Conservation (phyloP, 345 rosid species). For the Aquilaria sinensis region DNA sequence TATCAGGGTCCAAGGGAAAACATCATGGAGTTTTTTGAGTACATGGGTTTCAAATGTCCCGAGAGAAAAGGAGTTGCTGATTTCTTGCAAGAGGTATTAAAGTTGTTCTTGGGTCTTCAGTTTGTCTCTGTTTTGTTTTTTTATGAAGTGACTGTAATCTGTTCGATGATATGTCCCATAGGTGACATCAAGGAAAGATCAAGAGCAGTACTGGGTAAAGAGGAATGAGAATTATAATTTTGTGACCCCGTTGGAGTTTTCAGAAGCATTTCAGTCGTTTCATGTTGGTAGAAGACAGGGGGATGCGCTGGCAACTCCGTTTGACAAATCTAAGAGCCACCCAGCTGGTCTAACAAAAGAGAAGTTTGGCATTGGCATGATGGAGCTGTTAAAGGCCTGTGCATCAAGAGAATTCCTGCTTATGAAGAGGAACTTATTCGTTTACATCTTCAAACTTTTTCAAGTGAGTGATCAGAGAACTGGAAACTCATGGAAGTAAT, state of each 20-base stretch:
- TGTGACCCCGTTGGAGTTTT: slow-evolving; percentile 21
- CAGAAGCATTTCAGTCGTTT: slow-evolving; percentile 15
- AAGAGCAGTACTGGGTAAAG: slow-evolving; percentile 23
- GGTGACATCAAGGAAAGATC: slow-evolving; percentile 34
- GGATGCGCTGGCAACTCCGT: slow-evolving; percentile 25
- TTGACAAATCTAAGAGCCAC: slow-evolving; percentile 21
- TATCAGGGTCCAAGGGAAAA: slow-evolving; percentile 71
- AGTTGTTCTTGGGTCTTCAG: slow-evolving; percentile 9
- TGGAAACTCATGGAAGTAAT: no score
- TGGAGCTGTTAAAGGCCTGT: slow-evolving; percentile 29
- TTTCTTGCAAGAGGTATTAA: slow-evolving; percentile 69
- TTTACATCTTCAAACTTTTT: slow-evolving; percentile 18
- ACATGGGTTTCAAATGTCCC: slow-evolving; percentile 66
- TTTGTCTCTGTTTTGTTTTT: neutral
- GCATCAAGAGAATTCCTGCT: slow-evolving; percentile 27
- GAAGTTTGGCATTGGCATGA: slow-evolving; percentile 19
- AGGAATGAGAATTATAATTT: slow-evolving; percentile 21
- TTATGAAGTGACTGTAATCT: neutral
- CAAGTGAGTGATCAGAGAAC: slow-evolving; percentile 23
- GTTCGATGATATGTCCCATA: neutral
- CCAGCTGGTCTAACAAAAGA: slow-evolving; percentile 20
- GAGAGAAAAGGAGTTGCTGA: slow-evolving; percentile 84
- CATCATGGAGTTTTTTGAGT: slow-evolving; percentile 60
- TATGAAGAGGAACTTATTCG: slow-evolving; percentile 31
- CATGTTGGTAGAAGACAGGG: slow-evolving; percentile 9